Percentiles rank a stretch among this genome's conserved stretches.
Conservation (phyloP, 768 basidiomycete genomes). For the Tricholoma matsutake region DNA sequence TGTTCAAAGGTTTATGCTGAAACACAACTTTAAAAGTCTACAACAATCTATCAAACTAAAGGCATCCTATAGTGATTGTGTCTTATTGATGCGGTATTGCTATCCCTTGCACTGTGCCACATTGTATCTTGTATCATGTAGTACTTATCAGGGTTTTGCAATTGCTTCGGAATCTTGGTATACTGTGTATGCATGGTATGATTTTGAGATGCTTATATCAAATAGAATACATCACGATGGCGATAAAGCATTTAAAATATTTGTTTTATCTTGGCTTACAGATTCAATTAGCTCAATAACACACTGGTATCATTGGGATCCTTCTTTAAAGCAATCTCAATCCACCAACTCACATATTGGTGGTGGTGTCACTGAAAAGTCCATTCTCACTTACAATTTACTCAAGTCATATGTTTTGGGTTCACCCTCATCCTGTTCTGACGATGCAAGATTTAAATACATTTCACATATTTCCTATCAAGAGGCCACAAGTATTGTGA, state of each 20-base stretch:
- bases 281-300: neutral
- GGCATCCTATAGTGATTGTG: neutral
- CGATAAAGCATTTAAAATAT: neutral
- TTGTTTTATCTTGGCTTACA: neutral
- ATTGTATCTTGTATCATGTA: neutral
- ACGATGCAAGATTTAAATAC: neutral
- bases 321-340: neutral
- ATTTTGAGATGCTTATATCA: neutral
- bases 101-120: neutral
- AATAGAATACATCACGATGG: neutral
- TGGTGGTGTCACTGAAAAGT: constrained; percentile 1
- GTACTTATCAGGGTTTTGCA: neutral
- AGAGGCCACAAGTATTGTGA: too few species aligned
- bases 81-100: neutral
- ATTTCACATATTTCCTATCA: too few species aligned
- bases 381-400: neutral
- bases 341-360: constrained; percentile 1
- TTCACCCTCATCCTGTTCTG: neutral
- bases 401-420: constrained; percentile 1
- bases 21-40: neutral
- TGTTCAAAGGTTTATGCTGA: neutral
- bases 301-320: too few species aligned
- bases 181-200: neutral
- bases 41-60: neutral
- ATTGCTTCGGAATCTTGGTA: neutral